Conservation (phyloP, 768 basidiomycete species). For the Tricholoma bakamatsutake region DNA sequence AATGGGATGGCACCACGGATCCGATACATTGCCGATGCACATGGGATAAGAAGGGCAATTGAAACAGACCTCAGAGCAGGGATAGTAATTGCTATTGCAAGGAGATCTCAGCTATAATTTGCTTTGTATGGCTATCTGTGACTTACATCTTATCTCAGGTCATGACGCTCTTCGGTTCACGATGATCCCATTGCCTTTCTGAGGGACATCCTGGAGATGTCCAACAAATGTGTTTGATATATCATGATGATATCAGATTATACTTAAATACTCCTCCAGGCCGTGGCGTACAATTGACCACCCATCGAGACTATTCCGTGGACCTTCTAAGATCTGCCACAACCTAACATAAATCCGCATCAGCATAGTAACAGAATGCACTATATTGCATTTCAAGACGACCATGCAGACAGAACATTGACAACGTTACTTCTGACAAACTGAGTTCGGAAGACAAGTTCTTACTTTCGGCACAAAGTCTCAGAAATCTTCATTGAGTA, state of each 20-base stretch:
- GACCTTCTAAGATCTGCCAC: constrained; percentile 20
- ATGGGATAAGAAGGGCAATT: constrained; percentile 15
- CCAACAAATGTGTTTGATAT: constrained; percentile 20
- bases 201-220: constrained; percentile 17
- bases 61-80: constrained; percentile 13
- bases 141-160: not conserved
- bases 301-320: constrained; percentile 17
- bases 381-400: constrained; percentile 19
- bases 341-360: constrained; percentile 6
- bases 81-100: constrained; percentile 3
- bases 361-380: not conserved
- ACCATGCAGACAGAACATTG: too few species aligned
- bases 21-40: too few species aligned
- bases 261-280: too few species aligned
- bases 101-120: not conserved
- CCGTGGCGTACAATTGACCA: constrained; percentile 20
- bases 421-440: too few species aligned
- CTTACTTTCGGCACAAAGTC: too few species aligned
- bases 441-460: too few species aligned
- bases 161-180: not conserved
- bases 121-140: not conserved
- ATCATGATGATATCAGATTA: too few species aligned
- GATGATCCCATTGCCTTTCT: not conserved
- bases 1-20: constrained; percentile 15
- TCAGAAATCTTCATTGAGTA: too few species aligned